Evolutionary conservation across 768 basidiomycete species (phyloP).

Genomic region (Dacryopinax primogenitus): DNA sequence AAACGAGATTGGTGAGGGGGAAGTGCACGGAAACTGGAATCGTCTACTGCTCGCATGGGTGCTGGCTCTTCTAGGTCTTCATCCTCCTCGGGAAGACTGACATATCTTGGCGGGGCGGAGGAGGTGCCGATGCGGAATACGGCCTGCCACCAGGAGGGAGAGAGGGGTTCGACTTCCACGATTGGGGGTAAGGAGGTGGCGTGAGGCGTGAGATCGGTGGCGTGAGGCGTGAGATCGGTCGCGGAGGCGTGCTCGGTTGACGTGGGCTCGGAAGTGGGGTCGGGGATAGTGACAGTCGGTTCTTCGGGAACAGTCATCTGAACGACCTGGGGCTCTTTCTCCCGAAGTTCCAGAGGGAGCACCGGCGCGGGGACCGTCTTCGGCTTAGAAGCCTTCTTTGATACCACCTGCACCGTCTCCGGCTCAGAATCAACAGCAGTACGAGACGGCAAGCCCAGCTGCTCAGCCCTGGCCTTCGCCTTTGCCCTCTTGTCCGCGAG

Average conservation of each 20-base stretch:
- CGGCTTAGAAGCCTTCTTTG: background rate
- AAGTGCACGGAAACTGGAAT: background rate
- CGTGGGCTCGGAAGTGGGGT: no score
- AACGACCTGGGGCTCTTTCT: background rate
- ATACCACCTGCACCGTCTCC: background rate
- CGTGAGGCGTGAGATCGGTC: background rate
- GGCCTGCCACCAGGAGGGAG: background rate
- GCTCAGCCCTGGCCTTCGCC: background rate
- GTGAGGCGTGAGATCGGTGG: background rate
- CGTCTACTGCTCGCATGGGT: background rate
- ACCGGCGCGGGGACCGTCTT: background rate
- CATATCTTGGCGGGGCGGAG: background rate
- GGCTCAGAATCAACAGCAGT: background rate
- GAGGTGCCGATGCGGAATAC: background rate
- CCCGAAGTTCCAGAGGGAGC: background rate
- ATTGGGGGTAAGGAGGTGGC: background rate
- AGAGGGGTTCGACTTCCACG: background rate
- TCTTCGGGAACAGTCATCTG: no score
- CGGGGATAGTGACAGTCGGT: no score
- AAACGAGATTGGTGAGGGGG: background rate
- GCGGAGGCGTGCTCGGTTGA: background rate
- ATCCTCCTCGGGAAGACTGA: background rate
- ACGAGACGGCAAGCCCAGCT: background rate
- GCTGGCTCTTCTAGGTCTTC: background rate
- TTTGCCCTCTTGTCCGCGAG: background rate